Base-by-base conservation (phyloP, 176 grass and related monocot species). In the Rhynchospora pubera region DNA sequence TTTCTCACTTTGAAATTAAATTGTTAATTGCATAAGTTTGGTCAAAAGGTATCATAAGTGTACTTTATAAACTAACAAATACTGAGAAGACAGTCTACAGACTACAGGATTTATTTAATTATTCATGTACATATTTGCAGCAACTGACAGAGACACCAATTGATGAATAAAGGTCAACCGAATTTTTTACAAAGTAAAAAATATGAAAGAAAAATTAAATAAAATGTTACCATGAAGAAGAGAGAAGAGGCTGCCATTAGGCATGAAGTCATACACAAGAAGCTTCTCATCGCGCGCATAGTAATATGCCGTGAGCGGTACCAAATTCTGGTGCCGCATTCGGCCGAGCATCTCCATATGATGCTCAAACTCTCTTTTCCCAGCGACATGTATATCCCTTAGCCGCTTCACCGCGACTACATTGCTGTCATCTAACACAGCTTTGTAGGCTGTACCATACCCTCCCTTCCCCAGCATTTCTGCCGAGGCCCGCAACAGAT, bases 391-490 rank as follows among this genome's bases (percentile, higher is more conserved):
- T 45, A 85, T 80, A 64, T 96, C 97, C 15, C 97, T 93, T 46
- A 99, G 87, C 58, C 97, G 85, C 70, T 99, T 99, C 4, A 99
- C 97, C 56, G 97, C 93, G 7, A 93, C 80, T 43, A 91, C 89
- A 15, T 79, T 91, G 70, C 97, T 91, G 64, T 99, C 92, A 81
- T 86, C 93, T 59, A 99, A 93, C 77, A 99, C 91, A 0, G 97
- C 97, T 56, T 88, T 91, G 89, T 99, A 99, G 44, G 93, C 89
- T 0, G 93, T 99, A 22, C 97, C 97, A 46, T 86, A 91, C 0
- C 89, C 91, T 72, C 97, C 97, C 16, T 99, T 99, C 0, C 97
- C 97, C 82, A 99, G 89, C 91, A 99, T 99, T 88, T 99, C 97
- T 12, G 97, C 97, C 1, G 97, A 99, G 21, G 97, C 91, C 58